phyloP scores from a whole-genome alignment of 2,329 filamentous ascomycete genomes.

The Gaeumannomyces tritici region DNA sequence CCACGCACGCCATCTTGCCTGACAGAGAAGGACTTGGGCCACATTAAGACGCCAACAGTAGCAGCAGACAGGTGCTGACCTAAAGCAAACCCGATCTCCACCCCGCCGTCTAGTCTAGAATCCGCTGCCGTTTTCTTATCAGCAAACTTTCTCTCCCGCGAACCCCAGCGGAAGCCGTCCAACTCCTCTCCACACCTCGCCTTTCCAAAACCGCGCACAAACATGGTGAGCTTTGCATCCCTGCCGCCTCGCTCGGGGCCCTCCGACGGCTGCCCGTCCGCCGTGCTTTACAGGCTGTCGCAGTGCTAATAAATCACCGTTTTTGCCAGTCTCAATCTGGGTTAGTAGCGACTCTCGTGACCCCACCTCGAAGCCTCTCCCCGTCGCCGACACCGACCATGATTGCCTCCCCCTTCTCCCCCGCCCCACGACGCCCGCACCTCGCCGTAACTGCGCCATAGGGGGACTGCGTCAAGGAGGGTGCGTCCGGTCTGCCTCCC shows the following conservation, averaged over 20 bases:
- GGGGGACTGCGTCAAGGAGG: neutral
- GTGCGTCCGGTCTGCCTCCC: neutral
- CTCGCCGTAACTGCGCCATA: neutral
- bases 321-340: conserved; percentile 56
- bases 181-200: neutral
- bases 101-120: neutral
- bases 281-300: neutral
- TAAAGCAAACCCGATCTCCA: neutral
- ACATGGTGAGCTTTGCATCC: conserved; percentile 2
- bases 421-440: neutral
- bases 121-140: neutral
- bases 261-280: neutral
- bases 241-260: neutral
- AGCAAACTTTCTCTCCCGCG: neutral
- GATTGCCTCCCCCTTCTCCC: neutral
- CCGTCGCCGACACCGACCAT: neutral
- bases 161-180: neutral
- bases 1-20: neutral
- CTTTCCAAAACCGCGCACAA: conserved; percentile 2
- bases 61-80: neutral
- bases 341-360: conserved; percentile 32
- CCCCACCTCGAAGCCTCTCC: conserved; percentile 1
- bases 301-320: neutral
- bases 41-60: neutral
- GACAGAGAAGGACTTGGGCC: neutral